A percentile compares a stretch with the other conserved stretches of the same genome.
These are phyloP conservation scores for Oleoguttula mirabilis DNA, from an alignment of 495 filamentous ascomycete species.

Conservation along the genomic window DNA sequence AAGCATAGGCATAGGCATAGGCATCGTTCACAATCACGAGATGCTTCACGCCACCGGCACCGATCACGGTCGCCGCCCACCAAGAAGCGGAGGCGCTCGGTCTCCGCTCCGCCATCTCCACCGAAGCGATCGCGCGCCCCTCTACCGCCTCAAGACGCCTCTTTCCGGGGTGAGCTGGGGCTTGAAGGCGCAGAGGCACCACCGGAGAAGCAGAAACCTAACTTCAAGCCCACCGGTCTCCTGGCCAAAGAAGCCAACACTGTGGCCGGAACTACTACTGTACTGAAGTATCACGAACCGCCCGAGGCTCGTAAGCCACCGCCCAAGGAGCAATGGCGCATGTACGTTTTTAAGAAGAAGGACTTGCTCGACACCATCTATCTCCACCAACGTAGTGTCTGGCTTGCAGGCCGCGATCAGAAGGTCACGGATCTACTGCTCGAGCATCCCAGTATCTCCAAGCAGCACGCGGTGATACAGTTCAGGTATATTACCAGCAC, in stretches of 20 bases:
- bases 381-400: constrained; percentile 65
- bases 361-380: constrained; percentile 71
- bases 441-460: constrained; percentile 83
- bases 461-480: constrained; percentile 91
- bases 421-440: constrained; percentile 70
- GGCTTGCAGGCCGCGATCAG: constrained; percentile 74
- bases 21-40: constrained; percentile 14
- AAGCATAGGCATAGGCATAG: background rate
- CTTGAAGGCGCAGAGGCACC: constrained; percentile 18
- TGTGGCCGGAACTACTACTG: constrained; percentile 51
- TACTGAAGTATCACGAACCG: constrained; percentile 93
- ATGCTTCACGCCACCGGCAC: constrained; percentile 6
- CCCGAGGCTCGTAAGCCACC: constrained; percentile 83
- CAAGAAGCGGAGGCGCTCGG: constrained; percentile 10
- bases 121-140: constrained; percentile 21
- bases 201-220: constrained; percentile 71
- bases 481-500: constrained; percentile 73
- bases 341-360: constrained; percentile 85
- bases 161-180: constrained; percentile 22
- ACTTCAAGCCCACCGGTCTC: constrained; percentile 66
- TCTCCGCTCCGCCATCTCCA: constrained; percentile 12
- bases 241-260: constrained; percentile 85
- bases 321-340: constrained; percentile 62
- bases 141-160: constrained; percentile 28
- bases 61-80: constrained; percentile 16